These are phyloP conservation scores for Dryas octopetala DNA, from an alignment of 306 rosid genomes.

Conservation along the genomic window DNA sequence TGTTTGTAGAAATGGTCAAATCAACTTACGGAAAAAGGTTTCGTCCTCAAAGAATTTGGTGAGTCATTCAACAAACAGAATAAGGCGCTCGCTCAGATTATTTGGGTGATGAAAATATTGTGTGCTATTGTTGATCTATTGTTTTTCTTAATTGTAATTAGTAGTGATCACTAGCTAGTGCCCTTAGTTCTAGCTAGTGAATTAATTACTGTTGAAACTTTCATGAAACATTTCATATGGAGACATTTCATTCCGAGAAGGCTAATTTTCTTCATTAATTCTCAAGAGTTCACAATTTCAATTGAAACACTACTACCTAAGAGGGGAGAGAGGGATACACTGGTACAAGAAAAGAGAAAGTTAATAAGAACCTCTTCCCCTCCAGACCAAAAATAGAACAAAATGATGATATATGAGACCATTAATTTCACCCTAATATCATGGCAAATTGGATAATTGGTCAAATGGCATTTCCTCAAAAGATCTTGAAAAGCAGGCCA, in stretches of 20 bases:
- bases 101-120: too few relatives aligned
- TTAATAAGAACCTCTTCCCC: constrained; percentile 27
- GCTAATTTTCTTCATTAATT: constrained; percentile 25
- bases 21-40: too few relatives aligned
- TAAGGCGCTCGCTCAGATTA: too few relatives aligned
- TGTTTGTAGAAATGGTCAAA: not conserved
- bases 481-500: constrained; percentile 66
- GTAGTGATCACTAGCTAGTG: too few relatives aligned
- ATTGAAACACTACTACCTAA: constrained; percentile 27
- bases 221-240: not conserved
- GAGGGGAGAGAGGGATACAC: constrained; percentile 12
- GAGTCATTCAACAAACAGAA: too few relatives aligned
- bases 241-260: constrained; percentile 10
- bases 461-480: constrained; percentile 22
- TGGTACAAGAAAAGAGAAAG: constrained; percentile 29
- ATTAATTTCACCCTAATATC: not conserved
- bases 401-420: constrained; percentile 2
- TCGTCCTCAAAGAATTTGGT: too few relatives aligned
- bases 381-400: constrained; percentile 27
- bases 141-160: too few relatives aligned
- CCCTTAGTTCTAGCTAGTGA: too few relatives aligned
- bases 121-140: too few relatives aligned
- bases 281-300: constrained; percentile 26
- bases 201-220: not conserved
- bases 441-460: not conserved